phyloP scores from a whole-genome alignment of 2,329 filamentous ascomycete genomes.

The Colletotrichum endophyticum region DNA sequence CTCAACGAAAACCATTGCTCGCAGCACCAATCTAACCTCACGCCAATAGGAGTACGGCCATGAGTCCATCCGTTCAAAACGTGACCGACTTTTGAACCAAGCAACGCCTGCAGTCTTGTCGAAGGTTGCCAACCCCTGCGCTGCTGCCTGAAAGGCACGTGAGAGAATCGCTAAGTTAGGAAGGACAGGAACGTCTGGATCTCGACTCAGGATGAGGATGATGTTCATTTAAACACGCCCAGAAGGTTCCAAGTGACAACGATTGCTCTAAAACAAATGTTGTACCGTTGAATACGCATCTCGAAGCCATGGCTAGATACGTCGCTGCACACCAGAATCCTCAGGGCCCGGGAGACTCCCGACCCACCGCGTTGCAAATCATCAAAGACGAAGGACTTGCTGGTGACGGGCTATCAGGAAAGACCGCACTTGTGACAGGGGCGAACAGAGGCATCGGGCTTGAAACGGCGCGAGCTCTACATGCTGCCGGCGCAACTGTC shows the following conservation, averaged over 20 bases:
- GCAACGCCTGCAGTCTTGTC: neutral
- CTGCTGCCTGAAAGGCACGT: neutral
- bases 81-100: fast-evolving
- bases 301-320: neutral
- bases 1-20: neutral
- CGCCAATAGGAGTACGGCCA: neutral
- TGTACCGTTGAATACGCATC: neutral
- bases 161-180: neutral
- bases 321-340: neutral
- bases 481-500: slow-evolving; percentile 39
- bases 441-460: slow-evolving; percentile 40
- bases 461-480: slow-evolving; percentile 40
- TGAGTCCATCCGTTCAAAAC: neutral
- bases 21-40: neutral
- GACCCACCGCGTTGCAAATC: slow-evolving; percentile 45
- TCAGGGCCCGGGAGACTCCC: slow-evolving; percentile 39
- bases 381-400: slow-evolving; percentile 37
- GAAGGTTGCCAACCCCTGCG: neutral
- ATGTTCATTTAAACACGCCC: neutral
- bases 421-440: slow-evolving; percentile 41
- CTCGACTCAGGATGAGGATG: neutral
- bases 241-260: neutral
- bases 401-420: slow-evolving; percentile 32
- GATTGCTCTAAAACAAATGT: fast-evolving
- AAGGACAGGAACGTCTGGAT: neutral